Evolutionary conservation across 148 eudicot species (phyloP), one percentile per base, ranked within the genome.

Genomic region (Cornus controversa): DNA sequence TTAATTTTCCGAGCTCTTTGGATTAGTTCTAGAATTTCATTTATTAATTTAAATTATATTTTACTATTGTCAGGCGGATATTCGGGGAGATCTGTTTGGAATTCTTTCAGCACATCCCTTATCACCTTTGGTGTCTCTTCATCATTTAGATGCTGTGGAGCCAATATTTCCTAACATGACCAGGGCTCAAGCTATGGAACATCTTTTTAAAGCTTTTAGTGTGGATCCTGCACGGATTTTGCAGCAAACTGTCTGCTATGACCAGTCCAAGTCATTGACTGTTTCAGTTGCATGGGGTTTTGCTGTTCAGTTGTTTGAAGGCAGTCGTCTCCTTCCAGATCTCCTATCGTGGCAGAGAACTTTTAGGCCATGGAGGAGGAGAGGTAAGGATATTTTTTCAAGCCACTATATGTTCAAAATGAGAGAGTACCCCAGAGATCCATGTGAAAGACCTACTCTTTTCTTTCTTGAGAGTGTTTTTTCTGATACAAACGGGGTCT

Each of bases 321-420:
- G 91, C 60, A 88, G 90, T 76, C 72, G 80, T 69, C 88, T 83
- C 60, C 87, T 93, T 72, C 93, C 91, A 6, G 91, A 91, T 69
- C 82, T 93, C 53, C 82, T 91, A 71, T 77, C 83, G 8, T 45
- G 77, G 78, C 86, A 80, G 78, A 86, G 88, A 76, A 88, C 89
- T 50, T 93, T 93, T 85, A 85, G 71, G 23, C 91, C 96, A 54
- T 93, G 96, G 98, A 90, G 82, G 98, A 90, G 82, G 75, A 88
- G 98, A 78, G 81, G 86, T 22, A 83, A 81, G 69, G 65, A 72
- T 66, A 73, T 76, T 57, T 69, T 72, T 7, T 70, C 86, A 22
- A 77, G 78, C 34, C 78, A 79, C 24, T 91, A 82, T 79, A 74
- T 85, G 71, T 80, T 93, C 53, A 86, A 91, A 69, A 87, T 89